Base-by-base conservation (phyloP, 208 protist species). In the Leishmania turanica region DNA sequence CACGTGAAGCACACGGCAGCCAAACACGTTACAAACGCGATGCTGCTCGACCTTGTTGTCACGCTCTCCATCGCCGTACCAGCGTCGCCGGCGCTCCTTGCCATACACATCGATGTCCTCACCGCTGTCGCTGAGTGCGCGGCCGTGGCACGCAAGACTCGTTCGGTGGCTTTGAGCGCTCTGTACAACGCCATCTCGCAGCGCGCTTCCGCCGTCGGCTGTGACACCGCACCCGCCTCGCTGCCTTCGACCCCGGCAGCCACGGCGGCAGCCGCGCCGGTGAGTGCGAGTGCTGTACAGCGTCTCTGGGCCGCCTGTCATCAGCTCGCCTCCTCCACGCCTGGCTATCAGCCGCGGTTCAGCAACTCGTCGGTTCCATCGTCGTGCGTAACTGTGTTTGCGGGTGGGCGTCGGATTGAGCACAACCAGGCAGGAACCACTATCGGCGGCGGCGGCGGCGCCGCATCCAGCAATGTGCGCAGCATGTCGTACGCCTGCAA, bases 31-130 rank as follows among this genome's bases (percentile, higher is more conserved):
- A 89, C 87, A 42, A 88, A 92, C 68, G 83, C 79, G 21, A 89
- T 94, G 78, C 85, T 96, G 65, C 83, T 91, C 58, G 87, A 91
- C 77, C 86, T 88, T 60, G 88, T 89, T 45, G 88, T 84, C 5
- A 90, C 91, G 53, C 80, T 92, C 53, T 82, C 87, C 77, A 85
- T 89, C 42, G 83, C 89, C 11, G 82, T 92, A 60, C 79, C 86
- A 42, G 78, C 74, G 62, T 80, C 78, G 17, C 82, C 87, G 1
- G 65, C 86, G 19, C 80, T 83, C 15, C 82, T 91, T 15, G 78
- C 88, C 27, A 83, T 89, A 45, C 80, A 80, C 34, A 62, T 94
- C 1, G 81, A 91, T 64, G 87, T 89, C 34, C 85, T 96, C 37
- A 85, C 86, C n/a, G 78, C 72, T 27, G 87, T 96, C 31, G 89